Percentiles rank a stretch among this genome's conserved stretches.
These are phyloP conservation scores for Seminavis robusta DNA, from an alignment of 108 stramenopile genomes.

Conservation along the genomic window DNA sequence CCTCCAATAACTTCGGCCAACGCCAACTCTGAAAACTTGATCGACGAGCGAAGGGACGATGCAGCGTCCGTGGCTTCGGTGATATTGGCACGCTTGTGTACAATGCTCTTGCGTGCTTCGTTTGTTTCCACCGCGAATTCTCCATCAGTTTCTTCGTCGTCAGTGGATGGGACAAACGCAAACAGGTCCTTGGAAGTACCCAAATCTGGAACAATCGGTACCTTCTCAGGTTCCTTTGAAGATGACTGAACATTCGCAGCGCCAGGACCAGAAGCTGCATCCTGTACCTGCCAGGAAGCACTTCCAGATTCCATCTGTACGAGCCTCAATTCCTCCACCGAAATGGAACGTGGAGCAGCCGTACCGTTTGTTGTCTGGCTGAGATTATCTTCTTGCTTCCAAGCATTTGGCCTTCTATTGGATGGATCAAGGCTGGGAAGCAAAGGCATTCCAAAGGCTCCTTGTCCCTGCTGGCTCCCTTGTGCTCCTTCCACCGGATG, in stretches of 20 bases:
- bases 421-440: neutral
- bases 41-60: slow-evolving; percentile 57
- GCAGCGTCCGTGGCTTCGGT: slow-evolving; percentile 61
- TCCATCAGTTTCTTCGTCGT: slow-evolving; percentile 4
- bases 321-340: slow-evolving; percentile 29
- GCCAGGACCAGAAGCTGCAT: too few species aligned
- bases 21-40: slow-evolving; percentile 68
- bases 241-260: neutral
- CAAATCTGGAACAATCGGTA: neutral
- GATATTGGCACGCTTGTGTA: slow-evolving; percentile 69
- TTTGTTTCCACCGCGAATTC: slow-evolving; percentile 17
- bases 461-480: neutral
- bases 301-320: slow-evolving; percentile 45
- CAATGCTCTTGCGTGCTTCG: slow-evolving; percentile 71
- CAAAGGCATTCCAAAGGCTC: slow-evolving; percentile 1
- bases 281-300: slow-evolving; percentile 22
- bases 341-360: slow-evolving; percentile 36
- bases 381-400: too few species aligned
- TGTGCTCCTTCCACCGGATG: neutral
- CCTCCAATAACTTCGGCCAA: slow-evolving; percentile 82
- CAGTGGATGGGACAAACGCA: neutral
- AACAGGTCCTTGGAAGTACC: neutral
- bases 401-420: slow-evolving; percentile 1
- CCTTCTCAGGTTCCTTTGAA: neutral
- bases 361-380: too few species aligned